Conservation (phyloP, 192 early-diverging fungal genomes). For the Allomyces arbusculus region DNA sequence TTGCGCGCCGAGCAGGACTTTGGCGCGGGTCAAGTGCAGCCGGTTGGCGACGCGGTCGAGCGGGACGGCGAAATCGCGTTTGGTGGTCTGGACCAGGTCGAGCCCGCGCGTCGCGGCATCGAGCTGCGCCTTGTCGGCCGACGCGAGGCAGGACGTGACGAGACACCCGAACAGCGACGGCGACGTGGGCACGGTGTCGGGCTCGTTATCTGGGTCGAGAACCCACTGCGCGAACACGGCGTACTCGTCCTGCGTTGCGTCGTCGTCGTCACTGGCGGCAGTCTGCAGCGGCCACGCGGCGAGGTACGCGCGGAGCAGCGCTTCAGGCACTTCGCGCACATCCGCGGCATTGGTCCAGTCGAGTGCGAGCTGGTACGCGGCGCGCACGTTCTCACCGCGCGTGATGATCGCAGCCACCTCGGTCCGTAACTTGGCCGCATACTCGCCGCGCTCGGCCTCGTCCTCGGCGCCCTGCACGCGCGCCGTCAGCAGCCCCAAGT, state of each 20-base stretch:
- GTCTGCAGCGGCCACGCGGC: no score
- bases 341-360: not conserved
- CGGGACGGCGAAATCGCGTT: no score
- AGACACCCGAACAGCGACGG: no score
- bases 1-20: no score
- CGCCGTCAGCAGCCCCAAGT: no score
- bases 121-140: no score
- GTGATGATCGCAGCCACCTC: not conserved
- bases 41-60: no score
- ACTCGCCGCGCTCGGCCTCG: not conserved
- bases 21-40: no score
- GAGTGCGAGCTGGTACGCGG: not conserved
- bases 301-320: not conserved
- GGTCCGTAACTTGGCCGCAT: not conserved
- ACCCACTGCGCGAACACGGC: not conserved
- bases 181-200: no score
- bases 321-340: not conserved
- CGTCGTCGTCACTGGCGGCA: not conserved
- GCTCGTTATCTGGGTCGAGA: not conserved
- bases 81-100: no score
- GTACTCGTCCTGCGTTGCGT: not conserved
- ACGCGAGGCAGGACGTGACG: no score
- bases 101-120: no score
- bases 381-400: not conserved
- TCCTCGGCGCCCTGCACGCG: not conserved